Evolutionary conservation across 306 rosid genomes (phyloP).

Genomic region (Medicago arabica): DNA sequence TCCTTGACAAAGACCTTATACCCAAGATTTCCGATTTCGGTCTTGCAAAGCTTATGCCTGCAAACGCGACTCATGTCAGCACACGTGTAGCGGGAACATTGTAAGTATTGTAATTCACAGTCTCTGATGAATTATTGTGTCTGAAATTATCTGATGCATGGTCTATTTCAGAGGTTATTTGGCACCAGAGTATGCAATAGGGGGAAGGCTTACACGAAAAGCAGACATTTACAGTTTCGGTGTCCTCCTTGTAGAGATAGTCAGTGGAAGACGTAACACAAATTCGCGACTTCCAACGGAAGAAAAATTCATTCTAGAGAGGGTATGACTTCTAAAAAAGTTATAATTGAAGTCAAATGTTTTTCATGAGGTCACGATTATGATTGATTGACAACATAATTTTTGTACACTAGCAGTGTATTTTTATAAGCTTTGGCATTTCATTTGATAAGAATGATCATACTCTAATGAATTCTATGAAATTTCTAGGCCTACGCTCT

Average conservation of each 20-base stretch:
- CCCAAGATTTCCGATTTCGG: constrained; percentile 97
- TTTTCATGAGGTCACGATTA: neutral
- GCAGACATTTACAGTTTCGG: constrained; percentile 94
- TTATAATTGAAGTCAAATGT: neutral
- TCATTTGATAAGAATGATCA: constrained; percentile 12
- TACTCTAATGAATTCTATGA: constrained; percentile 12
- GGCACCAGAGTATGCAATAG: constrained; percentile 96
- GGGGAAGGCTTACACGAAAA: constrained; percentile 83
- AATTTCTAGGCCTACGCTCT: constrained; percentile 12
- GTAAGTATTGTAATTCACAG: constrained; percentile 56
- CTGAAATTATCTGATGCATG: constrained; percentile 33
- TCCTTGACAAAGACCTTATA: constrained; percentile 72
- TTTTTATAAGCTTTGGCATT: neutral
- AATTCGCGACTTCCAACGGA: constrained; percentile 67
- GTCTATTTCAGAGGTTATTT: constrained; percentile 78
- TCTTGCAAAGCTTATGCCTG: constrained; percentile 89
- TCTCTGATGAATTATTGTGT: constrained; percentile 1
- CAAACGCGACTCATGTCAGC: constrained; percentile 86
- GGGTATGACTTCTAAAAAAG: constrained; percentile 56
- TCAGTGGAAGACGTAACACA: constrained; percentile 85
- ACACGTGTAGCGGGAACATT: constrained; percentile 99
- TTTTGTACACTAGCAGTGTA: neutral
- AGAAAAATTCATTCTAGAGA: constrained; percentile 85
- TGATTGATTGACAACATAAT: neutral
- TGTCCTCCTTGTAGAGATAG: constrained; percentile 85